Conservation (phyloP, 140 eudicot species). For the Bidens hawaiensis region DNA sequence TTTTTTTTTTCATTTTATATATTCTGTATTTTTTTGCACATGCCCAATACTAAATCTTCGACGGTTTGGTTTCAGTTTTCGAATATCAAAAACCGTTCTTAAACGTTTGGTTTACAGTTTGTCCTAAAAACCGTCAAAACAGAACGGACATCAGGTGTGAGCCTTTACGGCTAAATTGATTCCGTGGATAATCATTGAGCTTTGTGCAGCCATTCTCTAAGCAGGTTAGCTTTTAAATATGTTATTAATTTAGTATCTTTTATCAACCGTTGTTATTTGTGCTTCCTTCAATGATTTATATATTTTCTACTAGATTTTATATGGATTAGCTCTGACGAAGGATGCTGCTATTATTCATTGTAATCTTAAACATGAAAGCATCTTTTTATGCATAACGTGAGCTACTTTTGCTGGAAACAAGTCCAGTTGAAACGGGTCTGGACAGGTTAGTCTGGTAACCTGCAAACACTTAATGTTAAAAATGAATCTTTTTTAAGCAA, state of each 20-base stretch:
- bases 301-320: conserved; percentile 55
- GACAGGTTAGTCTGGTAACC: conserved; percentile 6
- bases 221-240: too few relatives aligned
- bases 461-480: not conserved
- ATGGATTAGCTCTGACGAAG: conserved; percentile 91
- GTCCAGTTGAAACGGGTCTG: not conserved
- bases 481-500: too few relatives aligned
- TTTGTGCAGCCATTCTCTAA: conserved; percentile 85
- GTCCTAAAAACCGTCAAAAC: too few relatives aligned
- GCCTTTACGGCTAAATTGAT: conserved; percentile 74
- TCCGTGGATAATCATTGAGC: conserved; percentile 83
- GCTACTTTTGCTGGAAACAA: conserved; percentile 13
- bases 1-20: too few relatives aligned
- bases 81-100: too few relatives aligned
- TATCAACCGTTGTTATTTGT: conserved; percentile 9
- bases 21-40: too few relatives aligned
- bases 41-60: too few relatives aligned
- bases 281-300: conserved; percentile 7
- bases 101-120: too few relatives aligned
- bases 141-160: conserved; percentile 78
- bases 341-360: conserved; percentile 97
- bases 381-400: conserved; percentile 83
- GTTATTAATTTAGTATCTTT: too few relatives aligned
- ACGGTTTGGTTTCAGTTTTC: too few relatives aligned
- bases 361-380: conserved; percentile 93